Percentiles rank a stretch among this genome's conserved stretches.
Conservation (phyloP, 805 yeast genomes). For the Metschnikowia orientalis region DNA sequence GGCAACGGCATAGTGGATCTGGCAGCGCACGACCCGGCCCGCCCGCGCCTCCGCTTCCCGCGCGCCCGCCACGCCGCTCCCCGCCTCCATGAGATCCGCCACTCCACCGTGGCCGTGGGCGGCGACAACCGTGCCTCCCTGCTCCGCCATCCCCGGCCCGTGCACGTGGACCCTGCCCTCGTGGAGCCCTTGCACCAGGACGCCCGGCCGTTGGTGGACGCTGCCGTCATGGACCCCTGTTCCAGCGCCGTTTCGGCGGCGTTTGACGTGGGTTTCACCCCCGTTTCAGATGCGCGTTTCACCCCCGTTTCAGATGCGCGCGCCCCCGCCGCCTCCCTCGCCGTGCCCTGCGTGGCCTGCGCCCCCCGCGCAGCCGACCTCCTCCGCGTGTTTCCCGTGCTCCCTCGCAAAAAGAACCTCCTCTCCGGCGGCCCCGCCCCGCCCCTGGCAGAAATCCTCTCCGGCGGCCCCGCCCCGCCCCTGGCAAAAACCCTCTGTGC, state of each 20-base stretch:
- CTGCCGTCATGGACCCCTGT: slow-evolving; percentile 10
- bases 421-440: too few relatives aligned
- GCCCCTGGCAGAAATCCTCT: too few relatives aligned
- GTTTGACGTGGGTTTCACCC: too few relatives aligned
- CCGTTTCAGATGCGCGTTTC: too few relatives aligned
- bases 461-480: too few relatives aligned
- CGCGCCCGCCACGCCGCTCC: slow-evolving; percentile 11
- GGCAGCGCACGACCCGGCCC: neutral
- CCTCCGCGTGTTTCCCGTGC: slow-evolving; percentile 11
- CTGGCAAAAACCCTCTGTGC: slow-evolving; percentile 7
- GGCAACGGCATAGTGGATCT: slow-evolving; percentile 13
- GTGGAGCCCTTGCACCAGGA: slow-evolving; percentile 10
- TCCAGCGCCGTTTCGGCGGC: slow-evolving; percentile 9
- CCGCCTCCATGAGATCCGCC: slow-evolving; percentile 9
- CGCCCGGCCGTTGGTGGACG: slow-evolving; percentile 9
- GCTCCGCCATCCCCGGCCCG: too few relatives aligned
- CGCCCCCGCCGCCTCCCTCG: too few relatives aligned
- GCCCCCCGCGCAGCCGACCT: slow-evolving; percentile 5
- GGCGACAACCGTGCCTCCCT: too few relatives aligned
- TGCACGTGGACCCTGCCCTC: too few relatives aligned
- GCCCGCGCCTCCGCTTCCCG: slow-evolving; percentile 9
- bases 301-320: too few relatives aligned
- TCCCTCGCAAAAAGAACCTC: slow-evolving; percentile 12
- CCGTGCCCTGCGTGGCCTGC: slow-evolving; percentile 11
- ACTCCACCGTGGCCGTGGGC: too few relatives aligned